Evolutionary conservation across 2,329 filamentous ascomycete genomes (phyloP), one percentile per base, ranked within the genome.

Genomic region (Colletotrichum destructivum): DNA sequence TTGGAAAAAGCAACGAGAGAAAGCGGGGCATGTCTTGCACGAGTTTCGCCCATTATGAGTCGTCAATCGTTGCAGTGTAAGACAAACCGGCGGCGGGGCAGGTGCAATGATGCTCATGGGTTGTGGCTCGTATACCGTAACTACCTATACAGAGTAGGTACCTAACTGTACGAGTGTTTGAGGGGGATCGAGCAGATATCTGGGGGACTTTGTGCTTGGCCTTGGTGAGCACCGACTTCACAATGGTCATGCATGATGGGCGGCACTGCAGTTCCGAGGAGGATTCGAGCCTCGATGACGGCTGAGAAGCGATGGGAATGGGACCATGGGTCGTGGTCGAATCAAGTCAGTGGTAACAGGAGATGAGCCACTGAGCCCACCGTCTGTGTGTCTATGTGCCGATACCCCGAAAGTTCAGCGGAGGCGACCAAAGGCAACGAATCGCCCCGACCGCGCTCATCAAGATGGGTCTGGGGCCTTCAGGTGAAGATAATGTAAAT

Each of bases 121-220:
- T 31, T 31, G 26, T 31, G 26, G 26, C 26, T 31, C 26, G 26
- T 6, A 31, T 31, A 31, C 38, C 26, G 46, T 26, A 8, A n/a
- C 49, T 52, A 16, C 21, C 46, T 12, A 35, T 52, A 52, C 49
- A 23, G 46, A 35, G 31, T 35, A 26, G 15, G 31, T 35, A 51
- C 46, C 54, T 54, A n/a, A 23, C n/a, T 51, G 42, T n/a, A 40
- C 23, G 11, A n/a, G 26, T 38, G n/a, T 15, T 12, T 55, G 55
- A 60, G 60, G 26, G 11, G 16, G 13, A 51, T 59, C 52, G 66
- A 69, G 66, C 57, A 69, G 60, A 52, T 51, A 69, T 70, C 62
- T 66, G 31, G 40, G 47, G 46, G 54, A 55, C 57, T 66, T n/a
- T 44, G 31, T 47, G 62, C 55, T 55, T 66, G 67, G 38, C 55